Base-by-base conservation (phyloP, 495 filamentous ascomycete genomes). In the Aspergillus egyptiacus region DNA sequence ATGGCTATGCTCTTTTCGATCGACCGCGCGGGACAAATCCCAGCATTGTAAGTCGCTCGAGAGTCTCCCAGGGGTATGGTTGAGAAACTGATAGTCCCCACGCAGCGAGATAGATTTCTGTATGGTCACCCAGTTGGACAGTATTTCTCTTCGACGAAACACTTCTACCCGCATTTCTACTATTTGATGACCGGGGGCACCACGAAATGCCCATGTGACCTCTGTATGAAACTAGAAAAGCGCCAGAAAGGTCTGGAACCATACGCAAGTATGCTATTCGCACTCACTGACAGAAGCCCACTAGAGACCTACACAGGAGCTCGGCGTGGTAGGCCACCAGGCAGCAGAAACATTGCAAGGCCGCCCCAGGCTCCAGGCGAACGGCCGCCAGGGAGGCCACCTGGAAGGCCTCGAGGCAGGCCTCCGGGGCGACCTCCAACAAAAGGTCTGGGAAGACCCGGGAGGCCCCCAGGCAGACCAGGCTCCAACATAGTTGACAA, bases 81-180 rank as follows among this genome's bases (percentile, higher is more conserved):
- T 35, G 6, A 43, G 9, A 20, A 38, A 18, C 51, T 59, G 36
- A 55, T 22, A 11, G 11, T 15, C 8, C 8, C 7, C 9, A 6
- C 33, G 43, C 44, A 78, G 71, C 61, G 67, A 38, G 79, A 83
- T 50, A 60, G 65, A 18, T 78, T 71, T 37, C 63, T 83, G 10
- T 82, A 65, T 48, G 80, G 80, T 3, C 77, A 83, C 56, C 78
- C 78, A 1, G 63, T 62, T 25, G 72, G 73, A 5, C 54, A 62
- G 23, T 68, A 60, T 28, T 83, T 76, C 34, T 62, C 75, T 27
- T 82, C 79, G 0, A 66, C 73, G 0, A 60, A 65, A 5, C 58
- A 70, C 5, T 84, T 83, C 60, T 79, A 72, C 23, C 72, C 73
- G 0, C 81, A 85, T 51, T 83, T 83, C 59, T 64, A 61, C 37